Conservation (phyloP, 2,329 filamentous ascomycete genomes). For the Alternaria ventricosa region DNA sequence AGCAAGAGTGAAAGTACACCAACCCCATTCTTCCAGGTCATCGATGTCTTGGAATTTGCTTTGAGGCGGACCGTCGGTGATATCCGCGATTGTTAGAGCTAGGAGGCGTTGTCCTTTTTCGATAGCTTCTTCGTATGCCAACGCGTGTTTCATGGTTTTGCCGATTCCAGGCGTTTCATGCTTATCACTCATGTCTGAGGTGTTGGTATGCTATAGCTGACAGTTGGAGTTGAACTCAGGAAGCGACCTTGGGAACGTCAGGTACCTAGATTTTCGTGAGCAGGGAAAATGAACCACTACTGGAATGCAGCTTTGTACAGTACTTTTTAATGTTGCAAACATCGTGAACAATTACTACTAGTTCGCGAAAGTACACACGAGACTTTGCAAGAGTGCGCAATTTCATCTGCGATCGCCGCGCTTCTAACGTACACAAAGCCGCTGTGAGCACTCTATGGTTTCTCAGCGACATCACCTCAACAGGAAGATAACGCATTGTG, state of each 20-base stretch:
- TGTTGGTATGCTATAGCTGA: background rate
- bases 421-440: background rate
- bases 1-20: background rate
- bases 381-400: background rate
- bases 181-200: background rate
- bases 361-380: background rate
- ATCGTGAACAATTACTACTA: background rate
- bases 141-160: background rate
- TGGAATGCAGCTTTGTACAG: background rate
- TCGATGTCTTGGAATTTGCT: background rate
- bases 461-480: background rate
- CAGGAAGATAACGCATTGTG: background rate
- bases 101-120: background rate
- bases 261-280: background rate
- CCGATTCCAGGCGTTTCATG: background rate
- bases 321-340: background rate
- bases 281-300: background rate
- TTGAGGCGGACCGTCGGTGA: background rate
- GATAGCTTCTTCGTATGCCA: background rate
- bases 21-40: background rate
- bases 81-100: background rate
- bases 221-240: background rate
- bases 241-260: background rate
- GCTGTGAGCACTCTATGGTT: background rate
- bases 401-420: background rate